Evolutionary conservation across 768 basidiomycete genomes (phyloP).

Genomic region (Phanerochaete sordida): DNA sequence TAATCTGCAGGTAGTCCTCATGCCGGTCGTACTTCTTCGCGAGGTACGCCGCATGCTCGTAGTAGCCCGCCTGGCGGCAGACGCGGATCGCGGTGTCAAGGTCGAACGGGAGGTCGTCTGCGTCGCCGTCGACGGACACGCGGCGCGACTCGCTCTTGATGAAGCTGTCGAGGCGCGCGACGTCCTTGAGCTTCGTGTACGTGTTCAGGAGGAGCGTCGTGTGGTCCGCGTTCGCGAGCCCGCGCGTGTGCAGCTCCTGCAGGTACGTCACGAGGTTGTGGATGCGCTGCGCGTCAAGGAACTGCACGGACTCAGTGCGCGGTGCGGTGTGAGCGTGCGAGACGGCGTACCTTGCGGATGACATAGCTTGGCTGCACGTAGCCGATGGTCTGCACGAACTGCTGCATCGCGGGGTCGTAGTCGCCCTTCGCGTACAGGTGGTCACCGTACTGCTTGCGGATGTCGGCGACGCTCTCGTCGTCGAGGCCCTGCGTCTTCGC

Average conservation of each 20-base stretch:
- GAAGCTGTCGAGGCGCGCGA: constrained; percentile 82
- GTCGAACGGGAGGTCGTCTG: constrained; percentile 87
- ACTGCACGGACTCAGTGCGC: too few relatives aligned
- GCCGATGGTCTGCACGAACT: constrained; percentile 89
- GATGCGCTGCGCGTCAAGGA: constrained; percentile 94
- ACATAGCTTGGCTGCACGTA: constrained; percentile 92
- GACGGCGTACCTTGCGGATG: constrained; percentile 83
- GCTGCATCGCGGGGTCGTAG: constrained; percentile 90
- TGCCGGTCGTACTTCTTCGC: constrained; percentile 89
- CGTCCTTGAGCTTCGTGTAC: constrained; percentile 95
- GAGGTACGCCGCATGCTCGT: constrained; percentile 90
- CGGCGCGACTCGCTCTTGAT: constrained; percentile 81
- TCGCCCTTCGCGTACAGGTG: constrained; percentile 88
- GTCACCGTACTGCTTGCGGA: constrained; percentile 88
- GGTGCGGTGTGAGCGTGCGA: too few relatives aligned
- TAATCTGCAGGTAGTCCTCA: constrained; percentile 90
- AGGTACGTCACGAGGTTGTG: constrained; percentile 94
- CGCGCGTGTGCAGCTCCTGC: constrained; percentile 88
- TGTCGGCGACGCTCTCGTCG: constrained; percentile 74
- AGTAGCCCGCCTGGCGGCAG: constrained; percentile 94
- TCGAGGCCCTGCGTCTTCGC: constrained; percentile 80
- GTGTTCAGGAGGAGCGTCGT: constrained; percentile 96
- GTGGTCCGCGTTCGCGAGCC: constrained; percentile 92
- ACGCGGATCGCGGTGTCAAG: constrained; percentile 96
- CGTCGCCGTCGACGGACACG: constrained; percentile 34